Conservation (phyloP, 345 rosid genomes). For the Moricandia moricandioides region DNA sequence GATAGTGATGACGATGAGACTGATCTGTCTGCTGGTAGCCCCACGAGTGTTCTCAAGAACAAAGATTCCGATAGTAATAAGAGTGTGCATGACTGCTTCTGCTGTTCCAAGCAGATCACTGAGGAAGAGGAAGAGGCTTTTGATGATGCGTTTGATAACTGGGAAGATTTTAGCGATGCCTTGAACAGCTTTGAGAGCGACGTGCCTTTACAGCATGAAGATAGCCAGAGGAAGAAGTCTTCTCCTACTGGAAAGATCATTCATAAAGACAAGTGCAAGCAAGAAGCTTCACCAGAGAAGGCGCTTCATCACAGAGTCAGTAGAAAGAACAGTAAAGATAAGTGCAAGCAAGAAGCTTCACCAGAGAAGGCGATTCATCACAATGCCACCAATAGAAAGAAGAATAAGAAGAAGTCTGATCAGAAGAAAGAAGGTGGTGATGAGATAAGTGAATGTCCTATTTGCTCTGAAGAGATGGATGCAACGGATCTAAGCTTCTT, state of each 20-base stretch:
- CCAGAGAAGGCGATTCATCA: neutral
- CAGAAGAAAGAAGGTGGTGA: slow-evolving; percentile 12
- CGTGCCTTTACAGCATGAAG: slow-evolving; percentile 5
- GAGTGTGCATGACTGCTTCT: slow-evolving; percentile 26
- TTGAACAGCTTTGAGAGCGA: slow-evolving; percentile 25
- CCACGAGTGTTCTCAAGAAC: slow-evolving; percentile 33
- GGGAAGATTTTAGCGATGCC: slow-evolving; percentile 43
- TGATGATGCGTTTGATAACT: slow-evolving; percentile 38
- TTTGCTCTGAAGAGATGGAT: slow-evolving; percentile 47
- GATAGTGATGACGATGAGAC: slow-evolving; percentile 5
- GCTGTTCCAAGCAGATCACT: slow-evolving; percentile 30
- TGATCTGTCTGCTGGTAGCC: slow-evolving; percentile 30
- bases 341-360: neutral
- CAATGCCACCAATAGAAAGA: neutral
- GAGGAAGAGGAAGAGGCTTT: slow-evolving; percentile 43
- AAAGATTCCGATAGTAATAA: slow-evolving; percentile 18
- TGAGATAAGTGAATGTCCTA: slow-evolving; percentile 34
- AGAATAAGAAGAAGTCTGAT: slow-evolving; percentile 25
- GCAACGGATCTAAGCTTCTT: slow-evolving; percentile 42
- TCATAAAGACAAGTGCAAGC: slow-evolving; percentile 9
- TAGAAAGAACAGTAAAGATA: neutral
- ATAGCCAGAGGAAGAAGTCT: neutral
- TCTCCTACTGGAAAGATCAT: neutral
- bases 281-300: neutral
- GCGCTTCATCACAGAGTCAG: neutral